Conservation (phyloP, 257 asterid species). For the Avicennia marina region DNA sequence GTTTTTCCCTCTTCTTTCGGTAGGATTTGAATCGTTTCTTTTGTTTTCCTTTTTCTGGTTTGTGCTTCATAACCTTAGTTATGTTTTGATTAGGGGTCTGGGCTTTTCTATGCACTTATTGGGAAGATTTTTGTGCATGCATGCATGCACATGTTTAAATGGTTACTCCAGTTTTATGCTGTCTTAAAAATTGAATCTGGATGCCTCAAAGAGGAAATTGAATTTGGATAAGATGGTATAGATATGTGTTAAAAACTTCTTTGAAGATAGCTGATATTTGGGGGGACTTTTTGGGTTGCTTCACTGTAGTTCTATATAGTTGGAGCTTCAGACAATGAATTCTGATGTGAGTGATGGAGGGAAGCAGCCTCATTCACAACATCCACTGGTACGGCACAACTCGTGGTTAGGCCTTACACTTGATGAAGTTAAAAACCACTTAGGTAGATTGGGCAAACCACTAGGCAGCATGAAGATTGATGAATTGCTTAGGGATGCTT, state of each 20-base stretch:
- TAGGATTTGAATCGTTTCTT: background rate
- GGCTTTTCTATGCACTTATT: slow-evolving; percentile 1
- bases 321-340: slow-evolving; percentile 51
- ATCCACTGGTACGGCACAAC: slow-evolving; percentile 37
- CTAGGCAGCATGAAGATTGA: slow-evolving; percentile 68
- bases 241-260: background rate
- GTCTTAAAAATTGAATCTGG: background rate
- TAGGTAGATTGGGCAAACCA: slow-evolving; percentile 55
- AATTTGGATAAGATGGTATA: background rate
- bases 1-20: background rate
- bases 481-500: slow-evolving; percentile 60
- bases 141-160: slow-evolving; percentile 10
- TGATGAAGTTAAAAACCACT: slow-evolving; percentile 49
- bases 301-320: background rate
- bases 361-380: slow-evolving; percentile 43
- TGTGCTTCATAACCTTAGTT: no score
- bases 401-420: slow-evolving; percentile 71
- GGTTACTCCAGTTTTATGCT: slow-evolving; percentile 1
- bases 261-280: slow-evolving; percentile 1
- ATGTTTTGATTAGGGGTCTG: slow-evolving; percentile 9
- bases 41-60: background rate
- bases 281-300: background rate
- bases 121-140: background rate
- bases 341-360: slow-evolving; percentile 49
- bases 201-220: no score